phyloP scores from a whole-genome alignment of 1,284 basidiomycete genomes.

The Pyrrhoderma noxium region DNA sequence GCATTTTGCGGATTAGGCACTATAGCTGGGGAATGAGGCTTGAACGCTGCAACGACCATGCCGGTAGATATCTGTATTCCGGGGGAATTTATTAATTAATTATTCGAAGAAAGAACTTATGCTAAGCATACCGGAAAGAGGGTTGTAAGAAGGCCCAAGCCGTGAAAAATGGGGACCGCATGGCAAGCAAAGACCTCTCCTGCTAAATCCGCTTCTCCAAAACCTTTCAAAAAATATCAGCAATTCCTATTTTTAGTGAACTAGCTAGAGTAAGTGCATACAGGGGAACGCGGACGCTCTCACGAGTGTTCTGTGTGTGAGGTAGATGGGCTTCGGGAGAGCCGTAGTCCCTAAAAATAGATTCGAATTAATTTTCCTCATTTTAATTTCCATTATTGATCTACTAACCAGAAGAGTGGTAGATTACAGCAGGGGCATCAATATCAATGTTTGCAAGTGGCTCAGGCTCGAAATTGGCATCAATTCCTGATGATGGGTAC shows the following conservation, averaged over 20 bases:
- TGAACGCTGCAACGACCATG: slow-evolving; percentile 10
- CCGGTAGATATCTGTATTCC: slow-evolving; percentile 7
- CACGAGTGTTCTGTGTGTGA: slow-evolving; percentile 8
- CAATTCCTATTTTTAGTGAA: background rate
- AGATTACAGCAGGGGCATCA: slow-evolving; percentile 12
- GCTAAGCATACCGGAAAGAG: slow-evolving; percentile 9
- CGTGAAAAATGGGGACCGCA: slow-evolving; percentile 18
- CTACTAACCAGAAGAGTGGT: slow-evolving; percentile 18
- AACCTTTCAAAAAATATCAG: slow-evolving; percentile 7
- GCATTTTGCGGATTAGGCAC: slow-evolving; percentile 17
- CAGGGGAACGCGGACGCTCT: slow-evolving; percentile 5
- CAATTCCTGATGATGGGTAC: slow-evolving; percentile 2
- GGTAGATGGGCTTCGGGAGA: slow-evolving; percentile 15
- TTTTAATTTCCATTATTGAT: background rate
- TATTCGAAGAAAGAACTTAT: too few relatives aligned
- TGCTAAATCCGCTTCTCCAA: slow-evolving; percentile 10
- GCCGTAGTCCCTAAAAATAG: slow-evolving; percentile 16
- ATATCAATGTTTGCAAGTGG: slow-evolving; percentile 5
- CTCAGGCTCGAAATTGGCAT: background rate
- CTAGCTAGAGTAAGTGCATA: background rate
- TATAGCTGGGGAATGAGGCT: slow-evolving; percentile 12
- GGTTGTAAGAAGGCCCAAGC: slow-evolving; percentile 8
- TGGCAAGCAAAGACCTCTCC: slow-evolving; percentile 12
- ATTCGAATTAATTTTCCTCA: too few relatives aligned
- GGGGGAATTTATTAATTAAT: too few relatives aligned